phyloP scores from a whole-genome alignment of 768 basidiomycete species.

The Daedaleopsis sinensis region DNA sequence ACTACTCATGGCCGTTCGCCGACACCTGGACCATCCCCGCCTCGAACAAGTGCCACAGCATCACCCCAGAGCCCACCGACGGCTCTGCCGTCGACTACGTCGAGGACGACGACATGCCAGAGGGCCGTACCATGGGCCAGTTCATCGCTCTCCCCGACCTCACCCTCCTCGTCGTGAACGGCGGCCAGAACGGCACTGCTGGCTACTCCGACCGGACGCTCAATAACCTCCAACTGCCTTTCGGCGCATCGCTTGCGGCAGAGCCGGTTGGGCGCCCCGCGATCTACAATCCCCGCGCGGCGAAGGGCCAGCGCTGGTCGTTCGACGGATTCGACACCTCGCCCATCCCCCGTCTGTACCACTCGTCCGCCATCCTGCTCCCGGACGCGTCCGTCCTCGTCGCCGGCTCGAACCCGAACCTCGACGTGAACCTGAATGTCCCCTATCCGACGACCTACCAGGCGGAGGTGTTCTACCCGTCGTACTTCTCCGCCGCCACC shows the following conservation, averaged over 20 bases:
- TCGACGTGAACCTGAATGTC: slow-evolving; percentile 70
- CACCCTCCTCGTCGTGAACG: slow-evolving; percentile 80
- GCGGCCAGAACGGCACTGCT: slow-evolving; percentile 84
- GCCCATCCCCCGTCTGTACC: slow-evolving; percentile 81
- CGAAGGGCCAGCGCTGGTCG: slow-evolving; percentile 76
- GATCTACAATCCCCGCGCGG: slow-evolving; percentile 77
- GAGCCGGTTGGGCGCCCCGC: slow-evolving; percentile 81
- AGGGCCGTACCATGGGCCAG: slow-evolving; percentile 88
- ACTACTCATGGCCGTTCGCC: slow-evolving; percentile 72
- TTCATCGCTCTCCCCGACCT: slow-evolving; percentile 85
- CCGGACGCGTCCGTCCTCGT: slow-evolving; percentile 86
- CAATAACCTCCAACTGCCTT: slow-evolving; percentile 58
- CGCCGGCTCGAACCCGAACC: slow-evolving; percentile 92
- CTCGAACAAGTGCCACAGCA: slow-evolving; percentile 74
- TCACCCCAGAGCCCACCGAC: slow-evolving; percentile 83
- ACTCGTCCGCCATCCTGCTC: slow-evolving; percentile 88
- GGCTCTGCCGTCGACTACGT: slow-evolving; percentile 61
- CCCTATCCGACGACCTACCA: slow-evolving; percentile 77
- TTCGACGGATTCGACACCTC: slow-evolving; percentile 63
- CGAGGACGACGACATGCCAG: slow-evolving; percentile 75
- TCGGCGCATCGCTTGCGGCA: slow-evolving; percentile 72
- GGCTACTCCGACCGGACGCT: slow-evolving; percentile 67
- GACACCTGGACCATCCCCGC: slow-evolving; percentile 77
- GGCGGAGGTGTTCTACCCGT: slow-evolving; percentile 89
- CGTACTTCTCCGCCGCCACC: slow-evolving; percentile 71